These are phyloP conservation scores for Boechera retrofracta DNA, from an alignment of 345 rosid species.

Conservation along the genomic window DNA sequence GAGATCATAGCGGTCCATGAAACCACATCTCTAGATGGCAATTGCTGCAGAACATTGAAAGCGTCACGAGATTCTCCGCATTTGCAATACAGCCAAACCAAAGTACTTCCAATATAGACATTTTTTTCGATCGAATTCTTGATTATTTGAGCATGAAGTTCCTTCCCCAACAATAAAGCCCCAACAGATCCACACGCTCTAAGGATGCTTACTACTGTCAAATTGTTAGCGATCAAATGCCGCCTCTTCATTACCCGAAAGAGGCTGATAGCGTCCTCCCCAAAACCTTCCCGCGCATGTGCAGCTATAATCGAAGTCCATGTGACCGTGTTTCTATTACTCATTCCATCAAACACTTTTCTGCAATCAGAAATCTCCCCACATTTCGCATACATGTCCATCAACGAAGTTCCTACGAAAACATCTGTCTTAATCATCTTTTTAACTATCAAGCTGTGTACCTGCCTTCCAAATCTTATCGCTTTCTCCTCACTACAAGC, in stretches of 20 bases:
- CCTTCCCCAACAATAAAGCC: conserved; percentile 63
- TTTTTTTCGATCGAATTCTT: conserved; percentile 60
- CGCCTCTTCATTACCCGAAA: conserved; percentile 77
- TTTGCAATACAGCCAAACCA: conserved; percentile 89
- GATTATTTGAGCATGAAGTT: conserved; percentile 78
- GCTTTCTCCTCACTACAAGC: conserved; percentile 74
- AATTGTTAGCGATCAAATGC: conserved; percentile 60
- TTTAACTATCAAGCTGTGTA: conserved; percentile 70
- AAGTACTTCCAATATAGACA: conserved; percentile 67
- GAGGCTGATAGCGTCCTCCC: conserved; percentile 75
- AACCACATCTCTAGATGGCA: conserved; percentile 78
- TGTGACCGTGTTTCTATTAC: conserved; percentile 70
- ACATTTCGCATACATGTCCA: conserved; percentile 90
- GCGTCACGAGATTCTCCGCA: conserved; percentile 66
- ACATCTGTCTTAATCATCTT: conserved; percentile 66
- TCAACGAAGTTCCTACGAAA: conserved; percentile 68
- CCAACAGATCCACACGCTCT: conserved; percentile 80
- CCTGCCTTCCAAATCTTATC: conserved; percentile 66
- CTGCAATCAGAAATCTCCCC: conserved; percentile 74
- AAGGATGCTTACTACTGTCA: conserved; percentile 78
- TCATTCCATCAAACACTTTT: conserved; percentile 68
- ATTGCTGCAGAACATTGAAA: conserved; percentile 67
- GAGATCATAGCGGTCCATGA: conserved; percentile 97
- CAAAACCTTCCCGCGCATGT: conserved; percentile 76
- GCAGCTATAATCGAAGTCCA: conserved; percentile 96